Conservation (phyloP, 495 filamentous ascomycete species). For the Barbatosphaeria neglecta region DNA sequence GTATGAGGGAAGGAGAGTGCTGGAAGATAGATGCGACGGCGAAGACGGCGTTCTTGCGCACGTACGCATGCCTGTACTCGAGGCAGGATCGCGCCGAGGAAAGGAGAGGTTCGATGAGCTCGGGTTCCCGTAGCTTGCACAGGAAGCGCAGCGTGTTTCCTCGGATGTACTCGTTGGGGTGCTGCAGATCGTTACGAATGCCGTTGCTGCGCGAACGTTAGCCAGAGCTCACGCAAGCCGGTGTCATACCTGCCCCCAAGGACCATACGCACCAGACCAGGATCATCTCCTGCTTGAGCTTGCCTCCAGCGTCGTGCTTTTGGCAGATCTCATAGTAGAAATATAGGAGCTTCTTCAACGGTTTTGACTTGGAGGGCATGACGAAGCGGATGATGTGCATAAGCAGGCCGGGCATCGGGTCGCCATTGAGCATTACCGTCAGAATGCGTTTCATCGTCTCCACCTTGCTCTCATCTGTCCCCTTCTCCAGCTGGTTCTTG, state of each 20-base stretch:
- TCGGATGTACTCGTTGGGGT: conserved; percentile 95
- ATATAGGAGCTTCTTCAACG: conserved; percentile 96
- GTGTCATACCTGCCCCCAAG: not conserved
- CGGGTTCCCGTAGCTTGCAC: conserved; percentile 88
- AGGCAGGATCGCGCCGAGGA: conserved; percentile 85
- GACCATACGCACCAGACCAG: conserved; percentile 94
- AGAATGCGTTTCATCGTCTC: conserved; percentile 98
- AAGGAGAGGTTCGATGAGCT: conserved; percentile 90
- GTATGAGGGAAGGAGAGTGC: conserved; percentile 84
- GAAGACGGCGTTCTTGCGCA: conserved; percentile 95
- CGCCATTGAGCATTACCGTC: conserved; percentile 95
- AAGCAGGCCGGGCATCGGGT: conserved; percentile 85
- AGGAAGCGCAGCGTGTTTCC: conserved; percentile 95
- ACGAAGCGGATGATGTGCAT: conserved; percentile 99
- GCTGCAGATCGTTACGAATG: conserved; percentile 93
- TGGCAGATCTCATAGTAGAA: conserved; percentile 99
- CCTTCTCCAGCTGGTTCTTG: conserved; percentile 91
- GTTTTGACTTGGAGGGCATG: conserved; percentile 93
- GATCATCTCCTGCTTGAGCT: conserved; percentile 99
- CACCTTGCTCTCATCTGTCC: conserved; percentile 89
- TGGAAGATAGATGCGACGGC: conserved; percentile 87
- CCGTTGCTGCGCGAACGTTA: conserved; percentile 57
- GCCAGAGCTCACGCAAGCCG: conserved; percentile 5
- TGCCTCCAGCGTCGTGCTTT: conserved; percentile 80
- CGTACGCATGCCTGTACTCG: conserved; percentile 92